Base-by-base conservation (phyloP, 495 filamentous ascomycete genomes). In the Penicillium coprophilum region DNA sequence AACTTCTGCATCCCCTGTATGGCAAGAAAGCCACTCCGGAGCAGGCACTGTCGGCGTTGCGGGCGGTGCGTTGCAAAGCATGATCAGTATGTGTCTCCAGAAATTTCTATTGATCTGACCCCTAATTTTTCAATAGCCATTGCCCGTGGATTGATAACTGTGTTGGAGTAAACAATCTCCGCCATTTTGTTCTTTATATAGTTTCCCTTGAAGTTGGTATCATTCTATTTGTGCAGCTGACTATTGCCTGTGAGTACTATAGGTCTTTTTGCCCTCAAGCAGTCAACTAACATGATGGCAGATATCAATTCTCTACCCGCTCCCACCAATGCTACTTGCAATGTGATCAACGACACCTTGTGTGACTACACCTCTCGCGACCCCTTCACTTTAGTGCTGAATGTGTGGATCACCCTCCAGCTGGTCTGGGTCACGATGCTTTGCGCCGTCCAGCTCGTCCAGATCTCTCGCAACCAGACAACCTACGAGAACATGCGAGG, bases 71-170 rank as follows among this genome's bases (percentile, higher is more conserved):
- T 98, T 59, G 91, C 94, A 28, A 96, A 94, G 73, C 89, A 97
- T 71, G 94, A 98, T 67, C 94, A 98, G 93, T 96, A 74, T 78
- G 92, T 75, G 17, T 28, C 49, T 43, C 2, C 20, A 12, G 3
- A 11, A 6, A 13, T 8, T 24, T 6, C 6, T 34, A 6, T n/a
- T 50, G 19, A 31, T 38, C 43, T 24, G 12, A 4, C 45, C 56
- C 57, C 77, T 86, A 68, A 89, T 69, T 9, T 9, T 39, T n/a
- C 28, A 23, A 32, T 55, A 97, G 93, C 64, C 94, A 98, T 68
- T 98, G 94, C 64, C 94, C 94, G 0, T 98, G 94, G 94, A 91
- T 97, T 36, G 87, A 94, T 71, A 97, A 96, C 73, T 98, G 94
- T 66, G 83, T 98, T 38, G 94, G 89, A 40, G 80, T 92, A 38